These are phyloP conservation scores for Candida krabiensis DNA, from an alignment of 805 yeast species.

Conservation along the genomic window DNA sequence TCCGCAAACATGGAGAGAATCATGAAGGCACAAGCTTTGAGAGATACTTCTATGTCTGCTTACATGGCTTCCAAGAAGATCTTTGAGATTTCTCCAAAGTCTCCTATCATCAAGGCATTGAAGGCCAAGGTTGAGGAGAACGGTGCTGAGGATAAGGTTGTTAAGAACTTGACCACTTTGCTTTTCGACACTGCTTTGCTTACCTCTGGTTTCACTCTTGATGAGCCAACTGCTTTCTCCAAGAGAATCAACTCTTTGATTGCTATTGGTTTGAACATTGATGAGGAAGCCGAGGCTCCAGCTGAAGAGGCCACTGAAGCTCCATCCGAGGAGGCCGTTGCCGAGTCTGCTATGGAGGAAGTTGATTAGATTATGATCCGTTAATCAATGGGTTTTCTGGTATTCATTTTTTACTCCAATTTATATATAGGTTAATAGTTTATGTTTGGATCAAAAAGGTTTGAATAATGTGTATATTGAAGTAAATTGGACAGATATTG, in stretches of 20 bases:
- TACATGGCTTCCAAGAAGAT: constrained; percentile 99
- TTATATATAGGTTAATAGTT: constrained; percentile 7
- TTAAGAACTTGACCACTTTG: constrained; percentile 94
- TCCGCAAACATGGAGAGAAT: constrained; percentile 99
- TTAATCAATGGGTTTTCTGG: not conserved
- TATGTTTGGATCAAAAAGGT: not conserved
- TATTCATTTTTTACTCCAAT: not conserved
- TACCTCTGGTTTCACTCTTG: constrained; percentile 98
- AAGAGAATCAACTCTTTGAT: constrained; percentile 97
- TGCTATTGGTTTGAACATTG: constrained; percentile 97
- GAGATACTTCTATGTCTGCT: constrained; percentile 98
- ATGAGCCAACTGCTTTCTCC: constrained; percentile 98
- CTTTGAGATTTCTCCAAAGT: constrained; percentile 96
- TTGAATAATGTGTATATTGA: too few relatives aligned
- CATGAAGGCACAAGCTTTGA: constrained; percentile 99
- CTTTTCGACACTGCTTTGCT: constrained; percentile 96
- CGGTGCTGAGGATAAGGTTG: constrained; percentile 98
- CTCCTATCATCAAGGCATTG: constrained; percentile 92
- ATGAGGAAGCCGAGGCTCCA: constrained; percentile 63
- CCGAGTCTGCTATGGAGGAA: constrained; percentile 98
- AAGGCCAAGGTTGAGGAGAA: constrained; percentile 94
- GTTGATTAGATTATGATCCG: constrained; percentile 65
- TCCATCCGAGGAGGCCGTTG: constrained; percentile 64
- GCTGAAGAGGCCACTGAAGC: constrained; percentile 45
- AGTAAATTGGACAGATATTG: too few relatives aligned